Base-by-base conservation (phyloP, 2,329 filamentous ascomycete genomes). In the Xylariomycetidae sp. region DNA sequence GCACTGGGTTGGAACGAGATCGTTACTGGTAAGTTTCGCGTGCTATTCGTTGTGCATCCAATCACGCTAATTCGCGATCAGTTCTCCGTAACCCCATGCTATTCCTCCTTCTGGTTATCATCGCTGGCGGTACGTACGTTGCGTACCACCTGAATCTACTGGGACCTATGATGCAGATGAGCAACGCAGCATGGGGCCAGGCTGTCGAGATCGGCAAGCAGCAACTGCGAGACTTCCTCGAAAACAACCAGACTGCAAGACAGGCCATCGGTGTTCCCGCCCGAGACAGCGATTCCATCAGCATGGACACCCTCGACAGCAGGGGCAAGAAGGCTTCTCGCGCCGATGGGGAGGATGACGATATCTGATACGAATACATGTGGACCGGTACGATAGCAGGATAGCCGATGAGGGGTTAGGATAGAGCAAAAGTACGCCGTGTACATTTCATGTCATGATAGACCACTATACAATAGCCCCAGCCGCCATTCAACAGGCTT, bases 1-100 rank as follows among this genome's bases (percentile, higher is more conserved):
- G 85, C 87, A 15, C 70, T 98, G 30, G 92, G 92, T n/a, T 98
- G 92, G 92, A 98, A 98, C 61, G 92, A 98, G 63, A 89, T 98
- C 43, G 68, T 94, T 47, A 85, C 89, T 53, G 87, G 89, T 94
- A 72, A 72, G 84, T 57, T 24, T 10, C 34, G 19, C 4, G n/a
- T 18, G 24, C 37, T 24, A 12, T 31, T 14, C 22, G 22, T 23
- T n/a, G n/a, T n/a, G n/a, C n/a, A n/a, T n/a, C n/a, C n/a, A n/a
- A n/a, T n/a, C n/a, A n/a, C n/a, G 43, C 35, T 50, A 35, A 51
- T 38, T 10, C 27, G 15, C n/a, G 31, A 20, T 14, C 51, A 95
- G 92, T 98, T 22, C 72, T 96, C 25, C 86, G 88, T 46, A 96
- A 96, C 60, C 92, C 92, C 0, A 67, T 93, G 42, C 88, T 95